Evolutionary conservation across 148 eudicot species (phyloP).

Genomic region (Pouteria glomerata): DNA sequence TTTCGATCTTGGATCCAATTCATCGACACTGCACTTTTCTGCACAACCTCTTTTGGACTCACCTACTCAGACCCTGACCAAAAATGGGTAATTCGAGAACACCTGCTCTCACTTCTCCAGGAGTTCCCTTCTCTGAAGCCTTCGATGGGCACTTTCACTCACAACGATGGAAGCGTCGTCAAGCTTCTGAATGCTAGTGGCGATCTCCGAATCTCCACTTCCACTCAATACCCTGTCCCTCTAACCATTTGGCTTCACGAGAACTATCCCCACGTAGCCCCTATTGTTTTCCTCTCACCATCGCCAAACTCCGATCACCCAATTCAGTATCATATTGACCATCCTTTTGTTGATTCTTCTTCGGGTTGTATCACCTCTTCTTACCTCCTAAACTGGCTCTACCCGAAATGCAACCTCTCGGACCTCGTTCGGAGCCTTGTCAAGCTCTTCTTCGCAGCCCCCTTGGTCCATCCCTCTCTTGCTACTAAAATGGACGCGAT

Average conservation of each 20-base stretch:
- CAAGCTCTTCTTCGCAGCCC: constrained; percentile 26
- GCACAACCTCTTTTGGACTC: constrained; percentile 17
- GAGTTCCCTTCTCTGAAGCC: constrained; percentile 39
- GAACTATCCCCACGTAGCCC: constrained; percentile 35
- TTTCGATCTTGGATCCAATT: constrained; percentile 25
- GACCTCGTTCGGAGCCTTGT: constrained; percentile 30
- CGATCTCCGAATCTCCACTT: constrained; percentile 19
- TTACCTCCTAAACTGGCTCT: constrained; percentile 29
- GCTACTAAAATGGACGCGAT: constrained; percentile 29
- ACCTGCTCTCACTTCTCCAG: constrained; percentile 29
- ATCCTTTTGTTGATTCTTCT: constrained; percentile 32
- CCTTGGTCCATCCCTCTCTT: constrained; percentile 20
- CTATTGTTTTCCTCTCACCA: constrained; percentile 25
- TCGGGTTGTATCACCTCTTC: constrained; percentile 32
- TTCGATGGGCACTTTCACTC: constrained; percentile 19
- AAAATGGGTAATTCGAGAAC: constrained; percentile 44
- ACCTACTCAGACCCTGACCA: constrained; percentile 44
- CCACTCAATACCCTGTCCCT: constrained; percentile 17
- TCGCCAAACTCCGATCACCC: constrained; percentile 5
- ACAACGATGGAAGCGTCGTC: constrained; percentile 37
- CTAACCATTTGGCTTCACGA: constrained; percentile 51
- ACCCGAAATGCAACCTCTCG: constrained; percentile 20
- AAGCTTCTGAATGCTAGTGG: constrained; percentile 36
- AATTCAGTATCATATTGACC: constrained; percentile 18
- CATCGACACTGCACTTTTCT: constrained; percentile 37